These are phyloP conservation scores for Pseudogymnoascus destructans DNA, from an alignment of 2,329 filamentous ascomycete species.

Conservation along the genomic window DNA sequence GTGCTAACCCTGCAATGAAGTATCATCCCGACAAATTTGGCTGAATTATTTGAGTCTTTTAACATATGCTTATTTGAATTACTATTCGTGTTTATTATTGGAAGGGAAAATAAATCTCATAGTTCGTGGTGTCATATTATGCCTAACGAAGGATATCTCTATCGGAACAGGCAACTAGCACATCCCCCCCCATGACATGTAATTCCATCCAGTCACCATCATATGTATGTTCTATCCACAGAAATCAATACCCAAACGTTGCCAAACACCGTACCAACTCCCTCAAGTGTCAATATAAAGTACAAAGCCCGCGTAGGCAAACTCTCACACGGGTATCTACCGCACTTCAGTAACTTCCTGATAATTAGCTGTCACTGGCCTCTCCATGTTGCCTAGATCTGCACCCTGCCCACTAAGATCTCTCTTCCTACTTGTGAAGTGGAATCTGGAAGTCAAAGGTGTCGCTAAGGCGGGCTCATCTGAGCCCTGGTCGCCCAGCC, in stretches of 20 bases:
- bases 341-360: neutral
- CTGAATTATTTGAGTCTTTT: neutral
- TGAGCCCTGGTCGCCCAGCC: constrained; percentile 51
- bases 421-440: constrained; percentile 48
- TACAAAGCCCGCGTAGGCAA: neutral
- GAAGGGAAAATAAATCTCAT: neutral
- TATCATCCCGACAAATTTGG: neutral
- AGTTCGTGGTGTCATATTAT: neutral
- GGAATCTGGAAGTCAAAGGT: constrained; percentile 43
- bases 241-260: neutral
- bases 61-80: neutral
- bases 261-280: neutral
- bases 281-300: neutral
- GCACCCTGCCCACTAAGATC: constrained; percentile 57
- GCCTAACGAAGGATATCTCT: neutral
- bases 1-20: no score
- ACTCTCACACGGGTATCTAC: neutral
- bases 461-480: constrained; percentile 27
- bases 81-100: neutral
- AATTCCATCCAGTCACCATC: neutral
- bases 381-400: constrained; percentile 51
- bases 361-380: constrained; percentile 15
- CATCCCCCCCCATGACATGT: neutral
- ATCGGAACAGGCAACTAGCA: neutral
- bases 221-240: neutral